phyloP scores from a whole-genome alignment of 345 rosid species.

The Pelargonium nanum region DNA sequence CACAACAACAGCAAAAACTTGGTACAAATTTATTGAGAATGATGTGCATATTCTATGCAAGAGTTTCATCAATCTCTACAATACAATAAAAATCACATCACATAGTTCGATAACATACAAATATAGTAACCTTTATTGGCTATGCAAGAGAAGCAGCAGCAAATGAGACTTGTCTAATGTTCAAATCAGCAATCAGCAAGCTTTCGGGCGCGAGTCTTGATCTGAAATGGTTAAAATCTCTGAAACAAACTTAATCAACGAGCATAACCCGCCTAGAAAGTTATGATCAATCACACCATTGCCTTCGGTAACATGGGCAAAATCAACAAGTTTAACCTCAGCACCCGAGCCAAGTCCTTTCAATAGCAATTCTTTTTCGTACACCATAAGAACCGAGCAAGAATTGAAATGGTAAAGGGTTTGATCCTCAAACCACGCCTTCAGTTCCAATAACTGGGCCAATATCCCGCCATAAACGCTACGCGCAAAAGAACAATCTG shows the following conservation, averaged over 20 bases:
- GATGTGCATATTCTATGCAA: too few species aligned
- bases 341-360: slow-evolving; percentile 27
- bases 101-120: too few species aligned
- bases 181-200: background rate
- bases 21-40: too few species aligned
- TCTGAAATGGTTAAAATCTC: slow-evolving; percentile 41
- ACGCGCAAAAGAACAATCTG: slow-evolving; percentile 50
- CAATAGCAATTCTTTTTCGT: slow-evolving; percentile 41
- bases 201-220: slow-evolving; percentile 23
- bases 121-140: too few species aligned
- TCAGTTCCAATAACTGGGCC: slow-evolving; percentile 66
- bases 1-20: too few species aligned
- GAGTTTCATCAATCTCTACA: too few species aligned
- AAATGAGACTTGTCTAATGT: too few species aligned
- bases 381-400: slow-evolving; percentile 69
- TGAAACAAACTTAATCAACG: slow-evolving; percentile 68
- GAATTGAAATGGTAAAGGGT: slow-evolving; percentile 74
- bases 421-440: slow-evolving; percentile 91
- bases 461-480: slow-evolving; percentile 60
- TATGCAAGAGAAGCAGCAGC: too few species aligned
- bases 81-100: too few species aligned
- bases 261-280: slow-evolving; percentile 91
- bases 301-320: slow-evolving; percentile 83
- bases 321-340: slow-evolving; percentile 73
- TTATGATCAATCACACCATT: slow-evolving; percentile 86